Evolutionary conservation across 2,329 filamentous ascomycete genomes (phyloP).

Genomic region (Fulvia fulva): DNA sequence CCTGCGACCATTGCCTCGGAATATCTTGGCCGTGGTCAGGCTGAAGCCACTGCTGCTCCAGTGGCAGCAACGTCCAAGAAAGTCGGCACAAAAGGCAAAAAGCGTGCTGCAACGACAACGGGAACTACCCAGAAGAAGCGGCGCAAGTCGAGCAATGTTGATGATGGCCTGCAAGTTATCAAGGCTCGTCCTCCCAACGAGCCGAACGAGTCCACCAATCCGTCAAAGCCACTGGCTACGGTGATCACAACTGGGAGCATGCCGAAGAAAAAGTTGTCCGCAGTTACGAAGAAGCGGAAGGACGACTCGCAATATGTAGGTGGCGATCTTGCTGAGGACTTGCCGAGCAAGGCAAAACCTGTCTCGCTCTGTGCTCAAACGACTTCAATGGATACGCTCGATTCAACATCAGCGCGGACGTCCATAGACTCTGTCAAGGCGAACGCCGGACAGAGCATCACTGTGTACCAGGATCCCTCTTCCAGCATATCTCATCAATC

Average conservation of each 20-base stretch:
- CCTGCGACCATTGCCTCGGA: conserved; percentile 6
- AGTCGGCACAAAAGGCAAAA: conserved; percentile 15
- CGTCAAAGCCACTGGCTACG: neutral
- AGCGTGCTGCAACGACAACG: conserved; percentile 7
- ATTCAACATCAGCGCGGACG: conserved; percentile 20
- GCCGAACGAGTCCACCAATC: neutral
- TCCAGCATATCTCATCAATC: neutral
- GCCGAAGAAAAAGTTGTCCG: conserved; percentile 9
- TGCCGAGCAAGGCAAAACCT: conserved; percentile 1
- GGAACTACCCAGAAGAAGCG: conserved; percentile 11
- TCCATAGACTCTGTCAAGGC: conserved; percentile 16
- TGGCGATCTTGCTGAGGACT: neutral
- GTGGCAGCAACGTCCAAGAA: conserved; percentile 2
- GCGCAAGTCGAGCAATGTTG: conserved; percentile 13
- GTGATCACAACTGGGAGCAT: neutral
- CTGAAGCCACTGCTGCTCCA: neutral
- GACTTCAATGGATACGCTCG: conserved; percentile 21
- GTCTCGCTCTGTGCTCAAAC: conserved; percentile 13
- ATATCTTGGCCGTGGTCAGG: conserved; percentile 15
- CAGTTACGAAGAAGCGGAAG: conserved; percentile 2
- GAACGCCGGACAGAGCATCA: conserved; percentile 11
- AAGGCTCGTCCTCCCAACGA: conserved; percentile 4
- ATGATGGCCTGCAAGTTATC: conserved; percentile 9
- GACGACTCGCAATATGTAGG: neutral
- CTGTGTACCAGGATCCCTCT: conserved; percentile 11